Percentiles rank a stretch among this genome's conserved stretches.
Conservation (phyloP, 208 protist species). For the Novymonas esmeraldas region DNA sequence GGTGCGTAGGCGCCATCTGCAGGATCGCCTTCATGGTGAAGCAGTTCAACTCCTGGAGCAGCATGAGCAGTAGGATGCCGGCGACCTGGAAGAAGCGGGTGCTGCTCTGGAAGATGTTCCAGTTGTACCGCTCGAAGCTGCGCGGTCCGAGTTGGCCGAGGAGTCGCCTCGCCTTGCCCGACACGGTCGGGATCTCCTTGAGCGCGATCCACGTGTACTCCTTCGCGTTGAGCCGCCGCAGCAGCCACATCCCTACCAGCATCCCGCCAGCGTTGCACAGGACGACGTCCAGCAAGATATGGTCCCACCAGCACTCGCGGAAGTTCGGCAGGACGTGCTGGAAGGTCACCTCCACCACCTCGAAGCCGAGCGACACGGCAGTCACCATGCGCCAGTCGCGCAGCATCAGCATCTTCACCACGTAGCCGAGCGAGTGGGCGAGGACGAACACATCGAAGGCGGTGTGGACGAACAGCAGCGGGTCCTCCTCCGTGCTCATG, state of each 20-base stretch:
- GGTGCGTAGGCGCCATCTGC: slow-evolving; percentile 87
- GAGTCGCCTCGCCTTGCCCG: slow-evolving; percentile 67
- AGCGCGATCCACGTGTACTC: slow-evolving; percentile 81
- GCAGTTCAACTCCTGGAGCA: slow-evolving; percentile 94
- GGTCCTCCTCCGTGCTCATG: slow-evolving; percentile 86
- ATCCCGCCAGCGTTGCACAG: slow-evolving; percentile 96
- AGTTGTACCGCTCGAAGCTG: slow-evolving; percentile 87
- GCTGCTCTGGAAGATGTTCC: slow-evolving; percentile 85
- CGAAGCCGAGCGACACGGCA: slow-evolving; percentile 91
- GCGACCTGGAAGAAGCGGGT: slow-evolving; percentile 75
- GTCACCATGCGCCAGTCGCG: slow-evolving; percentile 92
- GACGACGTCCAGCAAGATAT: slow-evolving; percentile 95
- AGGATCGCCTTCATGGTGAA: slow-evolving; percentile 97
- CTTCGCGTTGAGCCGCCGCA: slow-evolving; percentile 72
- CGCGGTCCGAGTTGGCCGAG: slow-evolving; percentile 85
- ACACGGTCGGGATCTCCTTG: slow-evolving; percentile 58
- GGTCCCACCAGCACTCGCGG: slow-evolving; percentile 98
- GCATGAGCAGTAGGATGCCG: slow-evolving; percentile 74
- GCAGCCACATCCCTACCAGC: slow-evolving; percentile 81
- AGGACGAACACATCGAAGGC: slow-evolving; percentile 96
- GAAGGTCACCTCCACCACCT: slow-evolving; percentile 96
- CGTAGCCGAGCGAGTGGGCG: slow-evolving; percentile 95
- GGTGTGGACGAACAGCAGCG: slow-evolving; percentile 73
- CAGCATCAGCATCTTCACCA: slow-evolving; percentile 93
- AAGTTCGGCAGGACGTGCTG: slow-evolving; percentile 97